Evolutionary conservation across 2,329 filamentous ascomycete species (phyloP), one percentile per base, ranked within the genome.

Genomic region (Capronia coronata): DNA sequence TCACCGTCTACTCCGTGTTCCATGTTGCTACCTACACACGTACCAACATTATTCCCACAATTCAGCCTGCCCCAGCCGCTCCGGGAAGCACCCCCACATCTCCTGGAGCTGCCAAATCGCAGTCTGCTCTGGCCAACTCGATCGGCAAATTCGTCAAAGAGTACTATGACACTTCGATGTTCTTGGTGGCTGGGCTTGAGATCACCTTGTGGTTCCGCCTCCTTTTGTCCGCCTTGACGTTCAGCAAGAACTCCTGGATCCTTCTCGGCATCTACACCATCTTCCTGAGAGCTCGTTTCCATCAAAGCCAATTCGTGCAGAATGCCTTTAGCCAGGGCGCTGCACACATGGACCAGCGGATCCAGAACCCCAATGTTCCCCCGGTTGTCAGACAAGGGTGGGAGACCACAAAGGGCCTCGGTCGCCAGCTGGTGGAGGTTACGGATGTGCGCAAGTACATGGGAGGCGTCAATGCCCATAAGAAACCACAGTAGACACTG

Each of bases 101-200:
- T 51, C 84, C 65, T 50, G 66, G 67, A 49, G 62, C 66, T 67
- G 70, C 73, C 64, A 59, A 64, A 46, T 66, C 67, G 57, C 62
- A 72, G 80, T 72, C 73, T 75, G 81, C 82, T 37, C 71, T 89
- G 49, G 83, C 86, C 46, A 89, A 96, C 55, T 79, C 77, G 60
- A 95, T 98, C 68, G 89, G 89, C 61, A 78, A 78, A 63, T 98
- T 98, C 64, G 89, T 98, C 68, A 97, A 97, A 82, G 82, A 89
- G 67, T 96, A 97, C 79, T 98, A 98, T 67, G 93, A 98, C 68
- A 74, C 80, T 54, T 94, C 88, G 70, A 98, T 98, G 93, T 87
- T 86, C 50, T 75, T 97, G 54, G 93, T 98, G 25, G 86, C 91
- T 30, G 75, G 77, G 40, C 86, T 98, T 51, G 93, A 98, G 74